Percentiles rank a stretch among this genome's conserved stretches.
Conservation (phyloP, 2,329 filamentous ascomycete genomes). For the Metarhizium robertsii region DNA sequence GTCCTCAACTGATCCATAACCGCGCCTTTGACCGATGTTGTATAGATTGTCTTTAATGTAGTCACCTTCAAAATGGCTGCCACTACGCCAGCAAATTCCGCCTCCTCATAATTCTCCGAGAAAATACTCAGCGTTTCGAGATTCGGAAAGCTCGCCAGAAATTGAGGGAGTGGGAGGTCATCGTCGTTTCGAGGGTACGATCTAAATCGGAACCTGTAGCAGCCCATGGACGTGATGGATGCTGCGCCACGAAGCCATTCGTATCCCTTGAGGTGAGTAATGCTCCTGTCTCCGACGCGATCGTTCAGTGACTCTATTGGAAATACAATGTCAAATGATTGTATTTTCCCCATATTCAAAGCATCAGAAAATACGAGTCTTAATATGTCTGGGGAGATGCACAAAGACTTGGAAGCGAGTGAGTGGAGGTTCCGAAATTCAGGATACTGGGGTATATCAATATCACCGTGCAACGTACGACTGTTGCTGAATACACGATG, state of each 20-base stretch:
- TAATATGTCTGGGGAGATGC: slow-evolving; percentile 15
- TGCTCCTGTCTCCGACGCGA: slow-evolving; percentile 15
- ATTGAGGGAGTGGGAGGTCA: slow-evolving; percentile 21
- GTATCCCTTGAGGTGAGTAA: slow-evolving; percentile 20
- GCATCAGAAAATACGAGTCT: slow-evolving; percentile 15
- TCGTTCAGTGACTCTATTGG: slow-evolving; percentile 16
- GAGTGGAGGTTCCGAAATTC: slow-evolving; percentile 18
- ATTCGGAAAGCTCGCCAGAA: slow-evolving; percentile 26
- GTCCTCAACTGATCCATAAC: slow-evolving; percentile 19
- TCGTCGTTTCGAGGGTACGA: slow-evolving; percentile 17
- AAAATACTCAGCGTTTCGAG: slow-evolving; percentile 26
- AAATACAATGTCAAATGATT: slow-evolving; percentile 27
- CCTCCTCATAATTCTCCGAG: slow-evolving; percentile 18
- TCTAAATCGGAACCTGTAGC: slow-evolving; percentile 26
- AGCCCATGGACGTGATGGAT: slow-evolving; percentile 23
- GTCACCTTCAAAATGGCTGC: slow-evolving; percentile 21
- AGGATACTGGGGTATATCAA: slow-evolving; percentile 3
- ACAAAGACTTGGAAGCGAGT: slow-evolving; percentile 17
- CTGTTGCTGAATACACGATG: slow-evolving; percentile 1
- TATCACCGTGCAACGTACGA: background rate
- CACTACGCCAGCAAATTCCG: slow-evolving; percentile 20
- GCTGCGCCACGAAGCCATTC: slow-evolving; percentile 25
- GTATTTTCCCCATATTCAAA: slow-evolving; percentile 18
- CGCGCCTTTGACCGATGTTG: slow-evolving; percentile 19
- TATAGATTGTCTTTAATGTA: slow-evolving; percentile 23